phyloP scores from a whole-genome alignment of 345 rosid species.

The Arabidopsis suecica region DNA sequence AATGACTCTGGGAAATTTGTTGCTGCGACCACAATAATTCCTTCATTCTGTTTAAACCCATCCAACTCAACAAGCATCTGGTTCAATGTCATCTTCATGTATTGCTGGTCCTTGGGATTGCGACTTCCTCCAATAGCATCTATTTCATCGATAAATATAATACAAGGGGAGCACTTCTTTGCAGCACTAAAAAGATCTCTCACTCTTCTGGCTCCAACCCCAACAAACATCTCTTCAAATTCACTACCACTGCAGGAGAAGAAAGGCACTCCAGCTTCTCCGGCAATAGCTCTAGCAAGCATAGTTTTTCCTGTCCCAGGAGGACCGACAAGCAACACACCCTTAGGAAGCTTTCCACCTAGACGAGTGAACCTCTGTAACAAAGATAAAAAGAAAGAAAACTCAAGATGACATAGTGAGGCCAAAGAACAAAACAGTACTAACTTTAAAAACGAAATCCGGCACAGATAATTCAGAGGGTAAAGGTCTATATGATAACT shows the following conservation, averaged over 20 bases:
- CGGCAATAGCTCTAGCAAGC: constrained; percentile 98
- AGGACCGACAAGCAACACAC: constrained; percentile 96
- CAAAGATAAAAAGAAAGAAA: constrained; percentile 13
- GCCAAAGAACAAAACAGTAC: background rate
- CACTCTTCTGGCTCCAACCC: constrained; percentile 97
- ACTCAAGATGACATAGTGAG: background rate
- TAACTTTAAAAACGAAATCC: background rate
- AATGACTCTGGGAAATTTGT: constrained; percentile 93
- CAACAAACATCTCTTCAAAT: constrained; percentile 99
- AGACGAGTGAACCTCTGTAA: constrained; percentile 95
- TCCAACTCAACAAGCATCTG: constrained; percentile 95
- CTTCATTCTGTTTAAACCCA: constrained; percentile 98
- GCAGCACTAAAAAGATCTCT: constrained; percentile 99
- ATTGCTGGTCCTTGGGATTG: constrained; percentile 90
- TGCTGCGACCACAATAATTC: constrained; percentile 94
- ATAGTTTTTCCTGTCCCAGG: constrained; percentile 99
- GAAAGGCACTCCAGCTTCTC: constrained; percentile 99
- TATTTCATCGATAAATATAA: constrained; percentile 95
- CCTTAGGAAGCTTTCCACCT: constrained; percentile 99
- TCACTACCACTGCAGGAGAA: constrained; percentile 99
- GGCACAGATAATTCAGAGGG: too few relatives aligned
- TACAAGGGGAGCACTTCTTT: constrained; percentile 96
- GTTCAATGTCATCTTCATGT: constrained; percentile 98
- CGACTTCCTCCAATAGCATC: constrained; percentile 99
- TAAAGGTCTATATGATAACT: background rate